Evolutionary conservation across 306 rosid species (phyloP).

Genomic region (Lupinus albus): DNA sequence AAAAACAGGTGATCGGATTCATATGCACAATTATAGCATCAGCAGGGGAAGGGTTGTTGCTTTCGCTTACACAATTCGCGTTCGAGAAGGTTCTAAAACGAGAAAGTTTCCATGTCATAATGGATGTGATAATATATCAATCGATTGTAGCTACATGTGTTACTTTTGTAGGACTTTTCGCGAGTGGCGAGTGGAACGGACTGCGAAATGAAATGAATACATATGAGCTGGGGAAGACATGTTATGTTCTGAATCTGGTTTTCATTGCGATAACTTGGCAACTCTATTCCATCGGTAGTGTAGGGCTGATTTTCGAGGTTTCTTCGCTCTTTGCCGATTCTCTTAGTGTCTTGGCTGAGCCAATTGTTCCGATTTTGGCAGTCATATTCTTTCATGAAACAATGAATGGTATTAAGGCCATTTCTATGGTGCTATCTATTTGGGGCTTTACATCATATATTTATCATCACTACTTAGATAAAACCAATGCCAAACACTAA

Average conservation of each 20-base stretch:
- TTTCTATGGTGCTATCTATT: slow-evolving; percentile 48
- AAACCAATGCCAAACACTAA: neutral
- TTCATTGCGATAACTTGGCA: slow-evolving; percentile 51
- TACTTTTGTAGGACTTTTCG: slow-evolving; percentile 48
- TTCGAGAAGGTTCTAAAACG: slow-evolving; percentile 43
- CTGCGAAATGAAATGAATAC: slow-evolving; percentile 44
- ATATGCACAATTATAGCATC: slow-evolving; percentile 55
- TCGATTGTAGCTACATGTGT: slow-evolving; percentile 45
- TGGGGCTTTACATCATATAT: slow-evolving; percentile 58
- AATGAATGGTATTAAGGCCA: slow-evolving; percentile 50
- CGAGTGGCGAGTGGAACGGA: slow-evolving; percentile 49
- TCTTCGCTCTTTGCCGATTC: slow-evolving; percentile 62
- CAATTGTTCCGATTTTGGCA: slow-evolving; percentile 54
- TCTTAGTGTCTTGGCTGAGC: slow-evolving; percentile 49
- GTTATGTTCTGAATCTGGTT: slow-evolving; percentile 44
- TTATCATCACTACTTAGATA: slow-evolving; percentile 53
- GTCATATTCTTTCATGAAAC: slow-evolving; percentile 49
- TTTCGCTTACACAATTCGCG: slow-evolving; percentile 47
- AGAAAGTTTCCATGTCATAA: slow-evolving; percentile 37
- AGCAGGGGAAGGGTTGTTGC: slow-evolving; percentile 48
- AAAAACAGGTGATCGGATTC: slow-evolving; percentile 42
- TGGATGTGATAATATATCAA: slow-evolving; percentile 50
- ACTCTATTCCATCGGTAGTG: slow-evolving; percentile 36
- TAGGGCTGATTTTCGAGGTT: slow-evolving; percentile 53
- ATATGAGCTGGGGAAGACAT: slow-evolving; percentile 42